Conservation (phyloP, 306 rosid species). For the Sicyos edulis region DNA sequence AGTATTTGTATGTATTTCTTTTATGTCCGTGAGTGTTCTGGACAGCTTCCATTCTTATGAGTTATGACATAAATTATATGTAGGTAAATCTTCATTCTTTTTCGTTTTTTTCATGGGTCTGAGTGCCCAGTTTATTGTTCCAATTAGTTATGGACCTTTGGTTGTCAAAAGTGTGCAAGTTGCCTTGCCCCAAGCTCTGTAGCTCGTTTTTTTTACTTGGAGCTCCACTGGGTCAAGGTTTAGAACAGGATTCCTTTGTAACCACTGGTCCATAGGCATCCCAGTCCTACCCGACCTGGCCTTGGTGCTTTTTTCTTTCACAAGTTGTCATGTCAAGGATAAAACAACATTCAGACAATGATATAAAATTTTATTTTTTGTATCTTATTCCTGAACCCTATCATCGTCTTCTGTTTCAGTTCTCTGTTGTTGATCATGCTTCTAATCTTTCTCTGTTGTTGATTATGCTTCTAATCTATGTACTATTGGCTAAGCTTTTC, state of each 20-base stretch:
- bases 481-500: not conserved
- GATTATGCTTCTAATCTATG: not conserved
- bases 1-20: not conserved
- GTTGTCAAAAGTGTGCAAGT: not conserved
- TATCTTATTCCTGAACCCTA: not conserved
- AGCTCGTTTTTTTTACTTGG: not conserved
- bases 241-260: constrained; percentile 1
- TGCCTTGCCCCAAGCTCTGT: not conserved
- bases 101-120: not conserved
- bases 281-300: not conserved
- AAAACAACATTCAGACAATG: not conserved
- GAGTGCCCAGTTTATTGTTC: not conserved
- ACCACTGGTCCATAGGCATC: not conserved
- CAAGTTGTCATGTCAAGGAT: not conserved
- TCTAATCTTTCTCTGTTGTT: not conserved
- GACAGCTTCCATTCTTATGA: no score
- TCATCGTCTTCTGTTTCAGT: not conserved
- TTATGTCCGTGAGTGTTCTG: no score
- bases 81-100: not conserved
- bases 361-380: not conserved
- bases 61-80: no score
- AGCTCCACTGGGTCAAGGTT: not conserved
- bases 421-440: not conserved
- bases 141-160: not conserved
- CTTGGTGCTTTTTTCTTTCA: not conserved